phyloP scores from a whole-genome alignment of 805 yeast species.

The baker's yeast (Saccharomyces cerevisiae) region DNA sequence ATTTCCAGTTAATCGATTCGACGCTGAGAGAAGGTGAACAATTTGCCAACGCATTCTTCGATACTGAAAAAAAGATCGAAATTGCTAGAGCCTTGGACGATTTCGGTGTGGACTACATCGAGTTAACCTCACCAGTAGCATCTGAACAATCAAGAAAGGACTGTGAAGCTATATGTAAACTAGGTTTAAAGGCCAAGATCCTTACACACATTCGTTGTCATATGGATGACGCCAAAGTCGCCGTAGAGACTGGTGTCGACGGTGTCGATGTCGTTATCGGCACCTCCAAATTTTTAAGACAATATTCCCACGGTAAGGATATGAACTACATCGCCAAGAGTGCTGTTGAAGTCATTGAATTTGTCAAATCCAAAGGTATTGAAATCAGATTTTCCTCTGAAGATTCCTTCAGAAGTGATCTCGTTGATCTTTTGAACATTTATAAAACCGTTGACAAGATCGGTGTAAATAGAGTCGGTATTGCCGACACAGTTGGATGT shows the following conservation, averaged over 20 bases:
- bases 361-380: slow-evolving; percentile 91
- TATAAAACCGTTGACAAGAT: slow-evolving; percentile 94
- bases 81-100: slow-evolving; percentile 96
- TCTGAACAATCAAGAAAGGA: slow-evolving; percentile 87
- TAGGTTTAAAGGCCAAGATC: slow-evolving; percentile 91
- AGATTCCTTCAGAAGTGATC: slow-evolving; percentile 94
- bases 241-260: slow-evolving; percentile 97
- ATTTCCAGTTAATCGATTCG: slow-evolving; percentile 87
- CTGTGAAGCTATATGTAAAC: slow-evolving; percentile 97
- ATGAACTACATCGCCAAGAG: slow-evolving; percentile 95
- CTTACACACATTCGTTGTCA: slow-evolving; percentile 96
- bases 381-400: slow-evolving; percentile 96
- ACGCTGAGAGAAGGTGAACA: slow-evolving; percentile 98
- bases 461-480: slow-evolving; percentile 97
- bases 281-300: slow-evolving; percentile 88
- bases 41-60: slow-evolving; percentile 93
- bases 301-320: slow-evolving; percentile 95
- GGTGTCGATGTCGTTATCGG: slow-evolving; percentile 99
- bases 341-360: slow-evolving; percentile 95
- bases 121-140: slow-evolving; percentile 95
- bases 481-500: slow-evolving; percentile 98
- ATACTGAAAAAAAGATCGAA: slow-evolving; percentile 90
- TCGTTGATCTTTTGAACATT: slow-evolving; percentile 89
- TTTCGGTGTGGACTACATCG: slow-evolving; percentile 97
- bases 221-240: slow-evolving; percentile 97